These are phyloP conservation scores for Colletotrichum sublineola DNA, from an alignment of 2,329 filamentous ascomycete genomes.

Conservation along the genomic window DNA sequence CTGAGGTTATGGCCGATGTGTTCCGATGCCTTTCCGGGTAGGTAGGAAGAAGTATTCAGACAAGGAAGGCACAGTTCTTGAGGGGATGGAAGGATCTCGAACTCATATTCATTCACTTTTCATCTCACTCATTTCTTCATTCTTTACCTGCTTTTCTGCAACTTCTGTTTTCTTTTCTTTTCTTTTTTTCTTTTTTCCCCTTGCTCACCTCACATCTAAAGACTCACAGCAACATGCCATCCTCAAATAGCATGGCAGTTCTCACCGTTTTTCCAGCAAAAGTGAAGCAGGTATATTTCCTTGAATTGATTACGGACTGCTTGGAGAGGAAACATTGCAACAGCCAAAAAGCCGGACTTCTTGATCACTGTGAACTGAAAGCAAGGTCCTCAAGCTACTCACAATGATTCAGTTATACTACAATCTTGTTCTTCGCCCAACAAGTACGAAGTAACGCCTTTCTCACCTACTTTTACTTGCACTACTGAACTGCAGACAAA, in stretches of 20 bases:
- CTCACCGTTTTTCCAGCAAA: not conserved
- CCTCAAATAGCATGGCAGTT: not conserved
- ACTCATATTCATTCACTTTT: not conserved
- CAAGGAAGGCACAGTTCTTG: not conserved
- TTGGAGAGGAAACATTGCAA: not conserved
- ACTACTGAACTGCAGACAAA: too few species aligned
- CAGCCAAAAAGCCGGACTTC: not conserved
- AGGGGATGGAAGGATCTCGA: not conserved
- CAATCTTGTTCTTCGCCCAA: not conserved
- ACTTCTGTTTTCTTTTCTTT: too few species aligned
- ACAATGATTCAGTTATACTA: not conserved
- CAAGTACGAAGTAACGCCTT: not conserved
- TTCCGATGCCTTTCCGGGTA: slow-evolving; percentile 2
- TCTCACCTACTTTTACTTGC: not conserved
- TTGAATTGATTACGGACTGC: not conserved
- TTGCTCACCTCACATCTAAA: not conserved
- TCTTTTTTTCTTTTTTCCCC: not conserved
- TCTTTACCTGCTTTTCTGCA: not conserved
- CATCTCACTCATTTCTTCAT: not conserved
- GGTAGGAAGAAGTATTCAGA: not conserved
- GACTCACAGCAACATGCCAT: not conserved
- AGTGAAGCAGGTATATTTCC: not conserved
- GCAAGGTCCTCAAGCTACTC: not conserved
- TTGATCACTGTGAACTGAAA: not conserved
- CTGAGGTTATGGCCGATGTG: slow-evolving; percentile 5